These are phyloP conservation scores for Hemerocallis citrina DNA, from an alignment of 106 monocot species.

Conservation along the genomic window DNA sequence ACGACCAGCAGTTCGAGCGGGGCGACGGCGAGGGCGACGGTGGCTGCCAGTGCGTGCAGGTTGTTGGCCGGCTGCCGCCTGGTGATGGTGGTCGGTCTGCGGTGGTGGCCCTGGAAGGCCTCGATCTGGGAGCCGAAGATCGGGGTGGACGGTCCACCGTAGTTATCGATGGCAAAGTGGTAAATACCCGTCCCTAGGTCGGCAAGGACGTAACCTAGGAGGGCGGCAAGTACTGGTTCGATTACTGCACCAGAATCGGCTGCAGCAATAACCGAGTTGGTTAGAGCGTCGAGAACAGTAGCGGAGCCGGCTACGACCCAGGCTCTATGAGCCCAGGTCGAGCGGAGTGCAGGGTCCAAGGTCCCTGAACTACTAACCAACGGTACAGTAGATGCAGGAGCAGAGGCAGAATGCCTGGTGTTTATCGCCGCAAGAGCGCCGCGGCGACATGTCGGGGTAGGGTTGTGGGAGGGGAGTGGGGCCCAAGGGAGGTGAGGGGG, in stretches of 20 bases:
- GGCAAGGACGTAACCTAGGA: slow-evolving; percentile 37
- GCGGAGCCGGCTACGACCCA: slow-evolving; percentile 44
- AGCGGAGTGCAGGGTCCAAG: slow-evolving; percentile 24
- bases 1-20: slow-evolving; percentile 25
- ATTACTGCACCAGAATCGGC: slow-evolving; percentile 1
- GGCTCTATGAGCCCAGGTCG: slow-evolving; percentile 50
- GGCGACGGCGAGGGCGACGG: slow-evolving; percentile 24
- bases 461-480: neutral
- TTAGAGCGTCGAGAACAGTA: slow-evolving; percentile 24
- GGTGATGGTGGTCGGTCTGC: slow-evolving; percentile 58
- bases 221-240: slow-evolving; percentile 17
- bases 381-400: neutral
- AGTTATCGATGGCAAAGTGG: slow-evolving; percentile 87
- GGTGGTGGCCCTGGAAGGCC: slow-evolving; percentile 88
- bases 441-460: too few species aligned
- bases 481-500: neutral
- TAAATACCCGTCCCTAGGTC: slow-evolving; percentile 76
- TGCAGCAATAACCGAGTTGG: slow-evolving; percentile 15
- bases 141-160: slow-evolving; percentile 60
- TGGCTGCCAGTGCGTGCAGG: slow-evolving; percentile 49
- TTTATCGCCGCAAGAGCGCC: neutral
- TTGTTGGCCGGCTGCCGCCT: slow-evolving; percentile 64
- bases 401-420: neutral
- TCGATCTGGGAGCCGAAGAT: slow-evolving; percentile 66
- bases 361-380: neutral